Evolutionary conservation across 306 rosid genomes (phyloP), one percentile per base, ranked within the genome.

Genomic region (Prunus salicina): DNA sequence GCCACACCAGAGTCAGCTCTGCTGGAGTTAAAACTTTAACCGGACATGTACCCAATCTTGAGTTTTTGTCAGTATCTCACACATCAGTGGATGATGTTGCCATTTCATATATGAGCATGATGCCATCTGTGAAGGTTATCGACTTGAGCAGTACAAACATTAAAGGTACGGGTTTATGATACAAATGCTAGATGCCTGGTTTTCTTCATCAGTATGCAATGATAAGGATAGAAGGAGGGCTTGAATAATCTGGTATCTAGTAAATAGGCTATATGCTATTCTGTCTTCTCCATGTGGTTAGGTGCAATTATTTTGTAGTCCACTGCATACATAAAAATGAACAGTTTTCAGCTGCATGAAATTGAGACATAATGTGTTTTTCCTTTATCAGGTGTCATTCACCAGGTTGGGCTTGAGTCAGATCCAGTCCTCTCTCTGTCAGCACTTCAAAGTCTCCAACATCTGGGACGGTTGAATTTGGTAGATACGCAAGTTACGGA

Each of bases 21-120:
- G 82, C 83, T 71, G 98, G 96, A 84, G 79, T 90, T 52, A 88
- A 79, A 70, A 73, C 77, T 81, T 90, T 95, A 79, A 87, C 88
- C 64, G 91, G 95, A 79, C 90, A 87, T 79, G 91, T 88, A 69
- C 88, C 96, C 49, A 85, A 86, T 62, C 96, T 95, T 56, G 92
- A 89, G 80, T 82, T 82, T 69, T 79, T 92, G 45, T 89, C 88
- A 58, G 76, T 92, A 76, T 89, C 98, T 63, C 76, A 81, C 76
- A 92, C 98, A 74, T 82, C 49, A 57, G 79, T 95, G 64, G 95
- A 92, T 85, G 98, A 95, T 75, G 52, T 71, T 64, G 89, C 90
- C 49, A 27, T 90, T 82, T 75, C 73, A 63, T 89, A 79, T 76
- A 77, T 92, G 76, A 82, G 88, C 84, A 78, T 81, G 90, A 90